Conservation (phyloP, 164 flowering plant genomes). For the Cinnamomum micranthum region DNA sequence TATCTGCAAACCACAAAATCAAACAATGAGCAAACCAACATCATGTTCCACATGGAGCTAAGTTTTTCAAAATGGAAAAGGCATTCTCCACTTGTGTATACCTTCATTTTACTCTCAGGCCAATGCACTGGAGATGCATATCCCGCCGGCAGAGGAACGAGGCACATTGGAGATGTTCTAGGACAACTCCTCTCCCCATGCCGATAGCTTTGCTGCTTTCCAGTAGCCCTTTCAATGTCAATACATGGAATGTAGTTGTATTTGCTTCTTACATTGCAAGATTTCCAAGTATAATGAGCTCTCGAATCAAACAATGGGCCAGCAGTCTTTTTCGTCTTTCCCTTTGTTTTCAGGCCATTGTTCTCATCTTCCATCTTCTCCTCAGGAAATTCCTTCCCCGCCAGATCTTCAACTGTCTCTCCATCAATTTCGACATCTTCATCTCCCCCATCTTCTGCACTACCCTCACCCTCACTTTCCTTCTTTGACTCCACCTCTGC, state of each 20-base stretch:
- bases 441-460: slow-evolving; percentile 23
- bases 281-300: slow-evolving; percentile 68
- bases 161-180: slow-evolving; percentile 59
- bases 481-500: slow-evolving; percentile 25
- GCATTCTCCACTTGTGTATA: slow-evolving; percentile 14
- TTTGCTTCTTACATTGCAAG: slow-evolving; percentile 72
- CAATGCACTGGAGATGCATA: slow-evolving; percentile 60
- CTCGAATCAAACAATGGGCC: slow-evolving; percentile 77
- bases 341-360: slow-evolving; percentile 18
- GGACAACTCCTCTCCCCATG: slow-evolving; percentile 93
- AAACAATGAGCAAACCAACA: background rate
- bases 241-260: slow-evolving; percentile 90
- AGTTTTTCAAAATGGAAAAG: background rate
- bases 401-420: slow-evolving; percentile 29
- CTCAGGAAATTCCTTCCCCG: slow-evolving; percentile 23
- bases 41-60: background rate
- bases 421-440: slow-evolving; percentile 33
- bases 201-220: slow-evolving; percentile 58
- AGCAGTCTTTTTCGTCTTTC: slow-evolving; percentile 42
- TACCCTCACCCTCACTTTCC: slow-evolving; percentile 35
- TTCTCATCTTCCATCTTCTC: slow-evolving; percentile 37
- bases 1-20: slow-evolving; percentile 42
- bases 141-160: slow-evolving; percentile 78
- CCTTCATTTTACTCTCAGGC: slow-evolving; percentile 90
- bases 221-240: slow-evolving; percentile 51